Percentiles rank a stretch among this genome's conserved stretches.
Conservation (phyloP, 768 basidiomycete genomes). For the Coprinellus micaceus region DNA sequence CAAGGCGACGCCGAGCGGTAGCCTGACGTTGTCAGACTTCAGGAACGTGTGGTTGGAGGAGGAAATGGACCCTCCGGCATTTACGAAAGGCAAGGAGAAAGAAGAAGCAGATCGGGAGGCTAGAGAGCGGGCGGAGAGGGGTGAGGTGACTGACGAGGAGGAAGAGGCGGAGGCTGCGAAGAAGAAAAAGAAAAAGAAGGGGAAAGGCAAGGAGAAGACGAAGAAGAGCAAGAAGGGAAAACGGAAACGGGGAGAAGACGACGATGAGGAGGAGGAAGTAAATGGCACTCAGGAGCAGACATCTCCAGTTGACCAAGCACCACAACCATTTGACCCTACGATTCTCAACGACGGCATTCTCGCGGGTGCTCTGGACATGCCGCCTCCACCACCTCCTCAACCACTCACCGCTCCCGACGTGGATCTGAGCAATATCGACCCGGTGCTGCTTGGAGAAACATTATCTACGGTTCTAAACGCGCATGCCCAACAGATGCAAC, state of each 20-base stretch:
- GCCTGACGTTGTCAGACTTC: constrained; percentile 85
- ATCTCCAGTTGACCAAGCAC: constrained; percentile 12
- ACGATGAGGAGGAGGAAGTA: constrained; percentile 25
- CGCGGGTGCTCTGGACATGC: constrained; percentile 42
- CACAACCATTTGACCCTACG: constrained; percentile 47
- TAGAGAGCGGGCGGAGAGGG: constrained; percentile 30
- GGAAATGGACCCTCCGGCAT: constrained; percentile 89
- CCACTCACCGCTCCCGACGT: constrained; percentile 29
- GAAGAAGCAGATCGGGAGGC: constrained; percentile 55
- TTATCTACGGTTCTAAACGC: neutral
- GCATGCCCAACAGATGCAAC: neutral
- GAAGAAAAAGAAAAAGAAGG: constrained; percentile 30
- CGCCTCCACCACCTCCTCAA: constrained; percentile 32
- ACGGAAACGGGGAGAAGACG: constrained; percentile 26
- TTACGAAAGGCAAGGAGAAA: constrained; percentile 68
- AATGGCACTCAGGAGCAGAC: no score
- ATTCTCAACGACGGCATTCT: constrained; percentile 69
- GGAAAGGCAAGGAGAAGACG: constrained; percentile 35
- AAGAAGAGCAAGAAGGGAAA: constrained; percentile 32
- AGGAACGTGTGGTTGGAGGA: constrained; percentile 88
- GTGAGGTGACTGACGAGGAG: constrained; percentile 22
- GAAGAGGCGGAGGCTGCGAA: constrained; percentile 28
- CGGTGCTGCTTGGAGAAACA: constrained; percentile 38
- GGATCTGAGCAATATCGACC: constrained; percentile 53
- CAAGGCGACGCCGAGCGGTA: constrained; percentile 82